Conservation (phyloP, 768 basidiomycete genomes). For the Exidia glandulosa region DNA sequence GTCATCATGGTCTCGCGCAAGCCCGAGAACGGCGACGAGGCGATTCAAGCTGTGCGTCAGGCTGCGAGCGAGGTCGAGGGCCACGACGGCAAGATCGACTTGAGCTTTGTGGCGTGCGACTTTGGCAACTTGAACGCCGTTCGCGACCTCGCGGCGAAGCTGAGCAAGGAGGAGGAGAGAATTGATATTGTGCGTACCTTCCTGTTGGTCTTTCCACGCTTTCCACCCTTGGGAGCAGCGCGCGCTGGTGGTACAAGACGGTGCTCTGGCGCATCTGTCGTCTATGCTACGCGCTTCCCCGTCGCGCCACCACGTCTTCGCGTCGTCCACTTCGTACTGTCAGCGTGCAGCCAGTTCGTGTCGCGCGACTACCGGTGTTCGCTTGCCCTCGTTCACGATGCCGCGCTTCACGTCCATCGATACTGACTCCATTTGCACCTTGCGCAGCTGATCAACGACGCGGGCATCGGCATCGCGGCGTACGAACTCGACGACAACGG, state of each 20-base stretch:
- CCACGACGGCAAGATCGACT: constrained; percentile 16
- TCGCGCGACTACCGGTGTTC: too few species aligned
- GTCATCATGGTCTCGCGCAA: constrained; percentile 16
- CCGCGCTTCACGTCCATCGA: too few species aligned
- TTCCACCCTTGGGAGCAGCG: not conserved
- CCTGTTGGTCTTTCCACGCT: too few species aligned
- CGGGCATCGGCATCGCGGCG: constrained; percentile 17
- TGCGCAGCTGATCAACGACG: constrained; percentile 17
- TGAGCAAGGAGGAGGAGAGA: constrained; percentile 10
- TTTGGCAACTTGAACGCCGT: constrained; percentile 16
- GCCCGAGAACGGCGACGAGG: constrained; percentile 15
- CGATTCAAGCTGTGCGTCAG: constrained; percentile 12
- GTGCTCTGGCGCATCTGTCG: too few species aligned
- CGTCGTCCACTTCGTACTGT: too few species aligned
- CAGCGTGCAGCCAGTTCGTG: too few species aligned
- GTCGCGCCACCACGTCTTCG: too few species aligned
- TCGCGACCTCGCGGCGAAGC: constrained; percentile 16
- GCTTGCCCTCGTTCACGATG: too few species aligned
- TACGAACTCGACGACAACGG: constrained; percentile 19
- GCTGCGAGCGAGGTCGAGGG: not conserved
- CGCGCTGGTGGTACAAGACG: too few species aligned
- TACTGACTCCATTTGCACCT: too few species aligned
- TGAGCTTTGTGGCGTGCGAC: constrained; percentile 18
- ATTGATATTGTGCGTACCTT: constrained; percentile 10
- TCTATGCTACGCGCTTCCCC: too few species aligned